Conservation (phyloP, 768 basidiomycete species). For the Trametes cubensis region DNA sequence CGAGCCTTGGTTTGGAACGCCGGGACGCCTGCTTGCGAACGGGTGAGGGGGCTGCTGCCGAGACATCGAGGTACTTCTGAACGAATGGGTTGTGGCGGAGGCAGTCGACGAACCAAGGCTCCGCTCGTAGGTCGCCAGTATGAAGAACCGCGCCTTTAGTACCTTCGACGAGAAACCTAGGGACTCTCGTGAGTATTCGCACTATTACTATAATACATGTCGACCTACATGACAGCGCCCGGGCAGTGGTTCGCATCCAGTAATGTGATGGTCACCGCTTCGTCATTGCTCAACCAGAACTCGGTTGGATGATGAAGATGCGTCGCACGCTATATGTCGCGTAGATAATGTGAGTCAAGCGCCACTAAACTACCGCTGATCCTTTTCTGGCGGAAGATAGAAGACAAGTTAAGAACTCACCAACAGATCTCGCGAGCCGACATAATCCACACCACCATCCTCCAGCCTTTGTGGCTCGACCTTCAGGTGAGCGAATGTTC, state of each 20-base stretch:
- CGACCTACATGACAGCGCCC: conserved; percentile 83
- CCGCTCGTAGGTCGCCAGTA: conserved; percentile 92
- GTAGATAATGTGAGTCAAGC: background rate
- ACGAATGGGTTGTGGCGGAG: conserved; percentile 72
- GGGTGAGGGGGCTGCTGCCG: background rate
- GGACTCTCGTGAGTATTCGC: background rate
- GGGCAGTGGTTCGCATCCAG: conserved; percentile 96
- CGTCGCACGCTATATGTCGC: conserved; percentile 49
- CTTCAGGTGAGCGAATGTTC: conserved; percentile 71
- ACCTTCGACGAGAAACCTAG: conserved; percentile 85
- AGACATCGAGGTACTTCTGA: conserved; percentile 61
- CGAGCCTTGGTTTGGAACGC: conserved; percentile 13
- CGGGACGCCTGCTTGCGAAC: background rate
- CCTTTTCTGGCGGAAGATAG: background rate
- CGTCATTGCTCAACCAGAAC: conserved; percentile 57
- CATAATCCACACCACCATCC: conserved; percentile 52
- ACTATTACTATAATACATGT: background rate
- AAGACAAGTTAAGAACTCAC: conserved; percentile 42
- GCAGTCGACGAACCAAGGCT: conserved; percentile 74
- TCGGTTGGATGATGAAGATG: conserved; percentile 65
- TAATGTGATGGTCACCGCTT: conserved; percentile 72
- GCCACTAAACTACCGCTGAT: background rate
- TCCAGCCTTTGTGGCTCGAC: conserved; percentile 49
- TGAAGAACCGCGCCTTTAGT: conserved; percentile 73
- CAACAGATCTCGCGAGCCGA: conserved; percentile 67